Evolutionary conservation across 1,284 basidiomycete genomes (phyloP), one percentile per base, ranked within the genome.

Genomic region (Austroboletus novae-zelandiae): DNA sequence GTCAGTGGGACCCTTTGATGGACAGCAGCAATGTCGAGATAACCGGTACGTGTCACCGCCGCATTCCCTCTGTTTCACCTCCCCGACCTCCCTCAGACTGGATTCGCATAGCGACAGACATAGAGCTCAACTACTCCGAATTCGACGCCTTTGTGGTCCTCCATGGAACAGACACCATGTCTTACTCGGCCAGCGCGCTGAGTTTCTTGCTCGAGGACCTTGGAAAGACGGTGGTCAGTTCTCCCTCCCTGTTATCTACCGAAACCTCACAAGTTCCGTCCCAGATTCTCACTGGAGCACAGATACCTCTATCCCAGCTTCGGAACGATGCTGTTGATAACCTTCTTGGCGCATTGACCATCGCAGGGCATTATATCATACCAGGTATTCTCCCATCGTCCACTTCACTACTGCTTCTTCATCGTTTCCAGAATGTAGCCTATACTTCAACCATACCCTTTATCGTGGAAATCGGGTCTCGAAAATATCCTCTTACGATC

Each of bases 121-220:
- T 97, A 53, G 91, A 94, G 61, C 80, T 94, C 45, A 96, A 96
- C 65, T 94, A 95, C 60, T 61, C 72, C 42, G 66, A 75, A 17
- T 97, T 92, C 62, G 94, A 97, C 62, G 91, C 89, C 0, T 97
- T 97, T 63, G 86, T 97, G 25, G 75, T 97, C 30, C 73, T 97
- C 10, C 94, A 97, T 66, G 94, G 94, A 34, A 93, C 91, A n/a
- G 92, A 95, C 61, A 95, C 93, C 0, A 94, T 94, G 90, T 82
- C 86, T 2, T 95, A 93, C 68, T 89, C 88, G 3, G 83, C 91
- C 2, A 92, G 89, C 43, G 91, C 92, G 2, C 76, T 95, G 35
- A 90, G 89, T 61, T 96, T 96, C 69, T 71, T 97, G 48, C 76
- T 97, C 6, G 92, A 96, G 67, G 92, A 96, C 60, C 76, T 96